These are phyloP conservation scores for Podospora pseudocomata DNA, from an alignment of 495 filamentous ascomycete genomes.

Conservation along the genomic window DNA sequence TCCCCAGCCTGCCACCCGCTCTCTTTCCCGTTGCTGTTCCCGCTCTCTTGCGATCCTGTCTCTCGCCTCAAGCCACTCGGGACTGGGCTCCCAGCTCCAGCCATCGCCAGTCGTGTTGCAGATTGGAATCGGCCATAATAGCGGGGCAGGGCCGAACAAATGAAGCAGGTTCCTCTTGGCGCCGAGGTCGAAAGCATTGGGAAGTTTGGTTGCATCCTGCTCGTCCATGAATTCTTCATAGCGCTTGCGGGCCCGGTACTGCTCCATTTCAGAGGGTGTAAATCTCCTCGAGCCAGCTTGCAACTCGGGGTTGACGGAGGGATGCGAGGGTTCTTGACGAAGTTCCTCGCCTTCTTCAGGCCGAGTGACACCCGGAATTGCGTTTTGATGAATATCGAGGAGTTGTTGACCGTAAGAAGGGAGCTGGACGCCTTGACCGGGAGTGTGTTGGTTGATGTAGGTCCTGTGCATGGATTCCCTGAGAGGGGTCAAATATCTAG, in stretches of 20 bases:
- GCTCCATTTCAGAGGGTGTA: slow-evolving; percentile 68
- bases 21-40: slow-evolving; percentile 56
- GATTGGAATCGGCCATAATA: slow-evolving; percentile 76
- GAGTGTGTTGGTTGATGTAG: slow-evolving; percentile 49
- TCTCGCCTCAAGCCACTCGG: slow-evolving; percentile 63
- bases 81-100: slow-evolving; percentile 89
- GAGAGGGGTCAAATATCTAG: slow-evolving; percentile 79
- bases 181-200: slow-evolving; percentile 90
- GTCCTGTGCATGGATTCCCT: slow-evolving; percentile 63
- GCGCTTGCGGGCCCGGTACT: slow-evolving; percentile 61
- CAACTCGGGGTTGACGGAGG: slow-evolving; percentile 36
- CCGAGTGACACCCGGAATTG: slow-evolving; percentile 72
- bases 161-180: slow-evolving; percentile 72
- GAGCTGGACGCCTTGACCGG: slow-evolving; percentile 44
- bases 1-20: slow-evolving; percentile 56
- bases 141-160: slow-evolving; percentile 68
- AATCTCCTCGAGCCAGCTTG: slow-evolving; percentile 48
- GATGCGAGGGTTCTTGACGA: slow-evolving; percentile 19
- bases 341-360: slow-evolving; percentile 73
- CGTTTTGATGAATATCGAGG: slow-evolving; percentile 76
- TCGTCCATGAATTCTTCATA: slow-evolving; percentile 90
- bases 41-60: slow-evolving; percentile 57
- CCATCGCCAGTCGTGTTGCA: slow-evolving; percentile 84
- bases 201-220: slow-evolving; percentile 76
- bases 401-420: slow-evolving; percentile 72